phyloP scores from a whole-genome alignment of 768 basidiomycete genomes.

The Lactarius tabidus region DNA sequence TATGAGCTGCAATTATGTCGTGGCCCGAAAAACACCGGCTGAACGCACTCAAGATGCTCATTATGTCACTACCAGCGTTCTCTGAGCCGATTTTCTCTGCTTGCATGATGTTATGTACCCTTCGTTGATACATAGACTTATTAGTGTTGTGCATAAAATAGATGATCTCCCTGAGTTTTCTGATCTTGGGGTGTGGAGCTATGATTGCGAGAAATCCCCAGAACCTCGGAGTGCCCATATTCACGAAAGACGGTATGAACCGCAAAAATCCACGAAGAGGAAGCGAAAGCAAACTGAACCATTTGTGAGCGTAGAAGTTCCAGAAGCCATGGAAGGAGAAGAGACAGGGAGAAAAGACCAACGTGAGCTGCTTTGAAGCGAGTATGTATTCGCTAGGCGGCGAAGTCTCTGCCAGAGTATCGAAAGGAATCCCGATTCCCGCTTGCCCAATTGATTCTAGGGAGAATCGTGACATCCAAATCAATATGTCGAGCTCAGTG shows the following conservation, averaged over 20 bases:
- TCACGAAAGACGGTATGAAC: conserved; percentile 19
- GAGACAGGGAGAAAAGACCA: background rate
- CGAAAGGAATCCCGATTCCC: conserved; percentile 29
- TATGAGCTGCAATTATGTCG: background rate
- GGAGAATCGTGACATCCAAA: conserved; percentile 40
- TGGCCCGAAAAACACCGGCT: background rate
- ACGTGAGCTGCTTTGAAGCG: conserved; percentile 26
- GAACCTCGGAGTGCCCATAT: conserved; percentile 26
- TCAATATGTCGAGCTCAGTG: conserved; percentile 31
- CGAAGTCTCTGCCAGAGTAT: conserved; percentile 22
- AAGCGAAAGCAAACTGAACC: conserved; percentile 16
- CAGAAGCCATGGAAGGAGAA: background rate
- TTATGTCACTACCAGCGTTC: conserved; percentile 17
- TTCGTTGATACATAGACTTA: conserved; percentile 13
- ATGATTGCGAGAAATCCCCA: conserved; percentile 24
- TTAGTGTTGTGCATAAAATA: conserved; percentile 27
- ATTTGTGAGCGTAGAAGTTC: background rate
- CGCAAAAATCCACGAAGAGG: conserved; percentile 23
- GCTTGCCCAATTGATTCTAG: conserved; percentile 37
- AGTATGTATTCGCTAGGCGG: conserved; percentile 18
- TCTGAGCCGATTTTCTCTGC: background rate
- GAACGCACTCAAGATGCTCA: conserved; percentile 18
- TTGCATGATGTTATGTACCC: background rate
- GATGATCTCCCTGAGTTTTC: conserved; percentile 27
- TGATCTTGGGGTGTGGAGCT: conserved; percentile 22